Base-by-base conservation (phyloP, 116 monocot species). In the Dioscorea cayenensis region DNA sequence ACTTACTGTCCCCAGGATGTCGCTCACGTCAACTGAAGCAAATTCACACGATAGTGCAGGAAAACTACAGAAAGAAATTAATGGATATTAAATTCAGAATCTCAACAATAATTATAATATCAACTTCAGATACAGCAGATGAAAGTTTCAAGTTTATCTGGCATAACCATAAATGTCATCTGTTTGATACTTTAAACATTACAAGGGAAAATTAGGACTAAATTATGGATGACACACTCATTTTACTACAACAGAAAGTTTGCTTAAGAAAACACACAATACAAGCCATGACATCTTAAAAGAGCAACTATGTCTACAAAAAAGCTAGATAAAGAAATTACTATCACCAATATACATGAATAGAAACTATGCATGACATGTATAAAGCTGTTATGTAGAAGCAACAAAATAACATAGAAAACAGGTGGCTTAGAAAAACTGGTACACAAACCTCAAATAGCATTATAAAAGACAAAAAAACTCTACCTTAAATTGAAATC, bases 31-130 rank as follows among this genome's bases (percentile, higher is more conserved):
- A 60, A 96, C 90, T 58, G 96, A 92, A 66, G 96, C 96, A 83
- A 96, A 96, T 82, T 96, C 96, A 81, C 96, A 96, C 37, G 96
- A 96, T 13, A 96, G 92, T 67, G 90, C 82, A 65, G 96, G 92
- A 81, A 96, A 96, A 76, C 96, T 96, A 73, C 82, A 78, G 78
- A 67, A 63, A 64, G 36, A 75, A 76, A 66, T 69, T 12, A 73
- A 17, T 22, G 78, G 64, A 49, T 60, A 65, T 74, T 38, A 82
- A 18, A 68, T 8, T 28, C 49, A 20, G 35, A 63, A 65, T 43
- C 43, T 12, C 43, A 43, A 10, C 7, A 43, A 43, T 7, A 8
- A 43, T 43, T 6, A 43, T 6, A 43, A 43, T 43, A 10, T 43
- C 43, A 43, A 43, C 43, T 43, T 43, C 43, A 43, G 43, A 43